Percentiles rank a stretch among this genome's conserved stretches.
These are phyloP conservation scores for Aspergillus asperescens DNA, from an alignment of 495 filamentous ascomycete species.

Conservation along the genomic window DNA sequence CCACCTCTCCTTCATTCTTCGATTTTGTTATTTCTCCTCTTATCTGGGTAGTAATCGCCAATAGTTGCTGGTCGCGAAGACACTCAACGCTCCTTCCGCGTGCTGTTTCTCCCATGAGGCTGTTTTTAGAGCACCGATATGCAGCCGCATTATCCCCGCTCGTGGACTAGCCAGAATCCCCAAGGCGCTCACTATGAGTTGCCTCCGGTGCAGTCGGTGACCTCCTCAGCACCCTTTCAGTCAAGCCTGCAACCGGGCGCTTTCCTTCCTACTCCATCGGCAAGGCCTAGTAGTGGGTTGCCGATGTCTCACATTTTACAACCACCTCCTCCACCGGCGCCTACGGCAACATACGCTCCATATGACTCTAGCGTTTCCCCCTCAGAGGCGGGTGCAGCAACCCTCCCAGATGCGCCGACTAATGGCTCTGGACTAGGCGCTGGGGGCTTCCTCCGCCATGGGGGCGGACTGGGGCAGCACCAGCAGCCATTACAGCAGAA, in stretches of 20 bases:
- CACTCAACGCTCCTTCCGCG: background rate
- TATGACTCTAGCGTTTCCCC: constrained; percentile 45
- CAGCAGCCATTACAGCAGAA: constrained; percentile 68
- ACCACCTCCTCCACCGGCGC: constrained; percentile 28
- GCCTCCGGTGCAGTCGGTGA: constrained; percentile 39
- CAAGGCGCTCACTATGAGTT: constrained; percentile 33
- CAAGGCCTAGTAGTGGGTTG: constrained; percentile 41
- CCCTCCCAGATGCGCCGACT: constrained; percentile 32
- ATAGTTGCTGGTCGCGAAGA: background rate
- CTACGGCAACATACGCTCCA: constrained; percentile 33
- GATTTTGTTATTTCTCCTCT: background rate
- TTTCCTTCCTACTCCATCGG: constrained; percentile 41
- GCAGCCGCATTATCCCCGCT: constrained; percentile 23
- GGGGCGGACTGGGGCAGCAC: constrained; percentile 35
- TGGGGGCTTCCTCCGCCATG: constrained; percentile 42
- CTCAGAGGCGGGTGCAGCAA: constrained; percentile 29
- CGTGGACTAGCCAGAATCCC: constrained; percentile 19
- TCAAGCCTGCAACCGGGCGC: constrained; percentile 22
- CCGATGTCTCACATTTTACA: constrained; percentile 44
- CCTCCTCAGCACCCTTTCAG: constrained; percentile 29
- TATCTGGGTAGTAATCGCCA: background rate
- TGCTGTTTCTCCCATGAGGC: constrained; percentile 17
- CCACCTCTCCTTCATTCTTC: constrained; percentile 4
- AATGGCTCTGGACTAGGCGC: constrained; percentile 34
- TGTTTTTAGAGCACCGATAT: constrained; percentile 13